Conservation (phyloP, 179 eudicot genomes). For the Carnegiea gigantea region DNA sequence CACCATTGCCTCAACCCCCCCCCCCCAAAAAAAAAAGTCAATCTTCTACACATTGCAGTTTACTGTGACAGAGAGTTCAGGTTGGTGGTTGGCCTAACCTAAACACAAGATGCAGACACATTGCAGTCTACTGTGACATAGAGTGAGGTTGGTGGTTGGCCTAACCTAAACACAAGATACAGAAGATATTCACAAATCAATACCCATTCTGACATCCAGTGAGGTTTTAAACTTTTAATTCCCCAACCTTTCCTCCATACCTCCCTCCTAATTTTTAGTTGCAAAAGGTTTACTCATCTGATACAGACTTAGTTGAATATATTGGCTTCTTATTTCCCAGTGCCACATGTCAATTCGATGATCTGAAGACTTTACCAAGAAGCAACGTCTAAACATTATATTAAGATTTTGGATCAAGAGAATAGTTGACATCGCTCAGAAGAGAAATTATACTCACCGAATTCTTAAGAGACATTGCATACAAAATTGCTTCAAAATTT, state of each 20-base stretch:
- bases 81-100: not conserved
- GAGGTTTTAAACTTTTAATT: not conserved
- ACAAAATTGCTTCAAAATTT: slow-evolving; percentile 5
- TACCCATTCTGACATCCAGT: not conserved
- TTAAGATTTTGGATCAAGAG: not conserved
- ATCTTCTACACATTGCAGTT: not conserved
- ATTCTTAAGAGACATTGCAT: not conserved
- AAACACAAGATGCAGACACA: not conserved
- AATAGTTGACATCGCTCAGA: not conserved
- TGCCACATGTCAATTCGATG: not conserved
- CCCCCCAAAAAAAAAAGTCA: not conserved
- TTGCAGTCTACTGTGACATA: not conserved
- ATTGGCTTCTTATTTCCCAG: not conserved
- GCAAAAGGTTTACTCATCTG: not conserved
- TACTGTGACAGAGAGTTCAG: not conserved
- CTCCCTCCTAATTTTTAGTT: not conserved
- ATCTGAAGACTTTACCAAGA: slow-evolving; percentile 6
- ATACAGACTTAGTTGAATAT: not conserved
- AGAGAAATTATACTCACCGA: not conserved
- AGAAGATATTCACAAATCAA: not conserved
- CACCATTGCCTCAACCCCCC: not conserved
- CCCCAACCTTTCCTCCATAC: not conserved
- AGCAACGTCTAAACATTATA: not conserved
- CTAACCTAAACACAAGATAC: not conserved
- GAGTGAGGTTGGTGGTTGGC: not conserved